A percentile compares a stretch with the other conserved stretches of the same genome.
Conservation (phyloP, 352 stramenopile species). For the Pythium plurisporium region DNA sequence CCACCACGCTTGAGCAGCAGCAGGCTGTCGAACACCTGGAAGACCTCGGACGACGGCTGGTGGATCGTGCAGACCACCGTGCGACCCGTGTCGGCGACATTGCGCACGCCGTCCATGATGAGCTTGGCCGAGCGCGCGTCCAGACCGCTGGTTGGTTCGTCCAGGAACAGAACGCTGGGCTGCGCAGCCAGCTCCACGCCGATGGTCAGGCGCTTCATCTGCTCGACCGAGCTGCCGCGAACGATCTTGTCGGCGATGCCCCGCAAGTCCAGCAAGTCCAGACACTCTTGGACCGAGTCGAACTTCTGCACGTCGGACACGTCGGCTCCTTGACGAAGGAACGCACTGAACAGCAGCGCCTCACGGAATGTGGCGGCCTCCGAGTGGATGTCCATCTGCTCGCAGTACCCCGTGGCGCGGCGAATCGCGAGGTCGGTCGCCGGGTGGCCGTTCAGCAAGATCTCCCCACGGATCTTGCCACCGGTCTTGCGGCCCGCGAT, state of each 20-base stretch:
- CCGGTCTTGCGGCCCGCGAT: conserved; percentile 88
- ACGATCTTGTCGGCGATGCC: conserved; percentile 6
- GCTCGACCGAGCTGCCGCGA: conserved; percentile 31
- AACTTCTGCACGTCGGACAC: conserved; percentile 23
- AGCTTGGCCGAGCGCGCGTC: conserved; percentile 83
- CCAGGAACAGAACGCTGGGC: conserved; percentile 83
- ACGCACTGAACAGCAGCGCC: conserved; percentile 67
- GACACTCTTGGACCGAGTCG: conserved; percentile 29
- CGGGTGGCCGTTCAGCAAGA: conserved; percentile 55
- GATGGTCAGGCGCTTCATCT: conserved; percentile 72
- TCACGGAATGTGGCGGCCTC: conserved; percentile 83
- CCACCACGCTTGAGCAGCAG: conserved; percentile 77
- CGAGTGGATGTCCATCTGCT: not conserved
- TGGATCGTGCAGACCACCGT: conserved; percentile 25
- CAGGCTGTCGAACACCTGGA: conserved; percentile 86
- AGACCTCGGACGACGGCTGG: no score
- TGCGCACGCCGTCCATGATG: conserved; percentile 85
- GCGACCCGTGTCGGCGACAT: conserved; percentile 46
- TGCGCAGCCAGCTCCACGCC: conserved; percentile 90
- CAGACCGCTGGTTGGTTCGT: conserved; percentile 89
- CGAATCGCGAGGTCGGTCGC: conserved; percentile 51
- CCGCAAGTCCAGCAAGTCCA: conserved; percentile 4
- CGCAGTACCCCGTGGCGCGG: conserved; percentile 57
- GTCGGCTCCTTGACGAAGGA: conserved; percentile 34
- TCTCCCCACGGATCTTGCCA: conserved; percentile 67